Base-by-base conservation (phyloP, 1,284 basidiomycete species). In the Xerocomus amazonicus region DNA sequence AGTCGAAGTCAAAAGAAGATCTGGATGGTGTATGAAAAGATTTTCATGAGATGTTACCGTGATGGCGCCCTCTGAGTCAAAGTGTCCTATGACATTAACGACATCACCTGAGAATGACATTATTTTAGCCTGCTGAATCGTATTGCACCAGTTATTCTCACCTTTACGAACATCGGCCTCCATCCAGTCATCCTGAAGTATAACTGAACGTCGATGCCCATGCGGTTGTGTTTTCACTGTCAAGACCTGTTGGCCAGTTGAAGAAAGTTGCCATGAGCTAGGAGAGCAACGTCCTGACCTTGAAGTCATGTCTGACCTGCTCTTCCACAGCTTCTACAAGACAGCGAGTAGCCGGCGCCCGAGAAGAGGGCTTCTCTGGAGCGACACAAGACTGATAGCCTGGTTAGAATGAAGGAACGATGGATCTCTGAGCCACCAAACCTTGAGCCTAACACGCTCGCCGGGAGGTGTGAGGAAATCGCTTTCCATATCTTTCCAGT, bases 1-100 rank as follows among this genome's bases (percentile, higher is more conserved):
- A 0, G 94, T 96, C 35, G 92, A 87, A 1, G 94, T 94, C 41
- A 97, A 69, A 44, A 97, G 84, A 39, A 91, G 71, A 67, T 97
- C 95, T 2, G 94, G 94, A 61, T 97, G 91, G 38, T 86, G 83
- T 53, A 97, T 85, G 49, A 97, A 69, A 36, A 84, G 66, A 61
- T 89, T 87, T 5, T 70, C 55, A 42, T 74, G 73, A 13, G 81
- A 74, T 6, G 78, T 80, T 42, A 90, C 74, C 3, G 70, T 68
- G 38, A 89, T 83, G 14, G 67, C 66, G n/a, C 66, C 72, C n/a
- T 67, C 59, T 1, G 60, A 58, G 32, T 72, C 65, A 27, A 83
- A 83, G 23, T 69, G 54, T n/a, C 87, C 87, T 36, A 95, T 71
- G 46, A 92, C 70, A 63, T 95, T 94, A 52, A 94, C 69, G 23